Percentiles rank a stretch among this genome's conserved stretches.
These are phyloP conservation scores for Venustampulla echinocandica DNA, from an alignment of 495 filamentous ascomycete genomes.

Conservation along the genomic window DNA sequence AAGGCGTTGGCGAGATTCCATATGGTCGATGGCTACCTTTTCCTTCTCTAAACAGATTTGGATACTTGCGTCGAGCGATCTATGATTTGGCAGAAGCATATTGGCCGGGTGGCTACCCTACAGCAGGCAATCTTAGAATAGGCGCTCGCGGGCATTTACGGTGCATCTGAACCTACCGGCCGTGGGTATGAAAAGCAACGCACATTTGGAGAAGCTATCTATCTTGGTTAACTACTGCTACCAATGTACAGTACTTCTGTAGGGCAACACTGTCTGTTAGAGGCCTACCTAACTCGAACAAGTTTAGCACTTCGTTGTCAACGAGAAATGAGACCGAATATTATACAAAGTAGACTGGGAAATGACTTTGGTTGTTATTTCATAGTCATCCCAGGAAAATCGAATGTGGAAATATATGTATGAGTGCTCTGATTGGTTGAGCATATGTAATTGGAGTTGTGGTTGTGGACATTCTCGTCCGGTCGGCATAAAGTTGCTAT, in stretches of 20 bases:
- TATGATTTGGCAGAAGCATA: neutral
- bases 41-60: constrained; percentile 18
- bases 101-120: neutral
- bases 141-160: neutral
- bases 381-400: too few relatives aligned
- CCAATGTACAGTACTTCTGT: neutral
- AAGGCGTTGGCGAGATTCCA: constrained; percentile 5
- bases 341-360: too few relatives aligned
- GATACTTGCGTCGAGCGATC: neutral
- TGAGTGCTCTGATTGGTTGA: too few relatives aligned
- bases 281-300: neutral
- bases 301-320: too few relatives aligned
- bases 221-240: neutral
- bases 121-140: neutral
- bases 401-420: too few relatives aligned
- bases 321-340: too few relatives aligned
- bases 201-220: constrained; percentile 1
- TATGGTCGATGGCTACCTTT: constrained; percentile 14
- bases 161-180: neutral
- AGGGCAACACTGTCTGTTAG: neutral
- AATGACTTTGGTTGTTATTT: too few relatives aligned
- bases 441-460: too few relatives aligned
- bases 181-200: neutral
- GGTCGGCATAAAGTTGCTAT: too few relatives aligned
- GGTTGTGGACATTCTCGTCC: too few relatives aligned